These are phyloP conservation scores for Trypanosoma grayi DNA, from an alignment of 208 protist genomes.

Conservation along the genomic window DNA sequence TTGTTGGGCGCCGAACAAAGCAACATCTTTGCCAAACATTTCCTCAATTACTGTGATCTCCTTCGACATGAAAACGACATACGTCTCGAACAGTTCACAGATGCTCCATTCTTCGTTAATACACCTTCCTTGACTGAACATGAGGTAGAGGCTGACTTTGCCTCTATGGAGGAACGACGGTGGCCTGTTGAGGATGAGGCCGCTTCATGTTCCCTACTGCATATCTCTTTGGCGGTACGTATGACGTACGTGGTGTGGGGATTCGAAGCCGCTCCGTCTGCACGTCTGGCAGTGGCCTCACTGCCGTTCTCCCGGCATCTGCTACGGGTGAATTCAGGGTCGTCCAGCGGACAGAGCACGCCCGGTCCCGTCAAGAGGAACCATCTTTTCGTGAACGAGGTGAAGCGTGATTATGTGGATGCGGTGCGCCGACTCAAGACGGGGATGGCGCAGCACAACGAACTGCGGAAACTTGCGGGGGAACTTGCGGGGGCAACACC, in stretches of 20 bases:
- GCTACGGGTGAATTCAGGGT: not conserved
- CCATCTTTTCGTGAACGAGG: constrained; percentile 2
- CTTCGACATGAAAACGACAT: constrained; percentile 65
- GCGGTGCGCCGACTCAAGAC: constrained; percentile 5
- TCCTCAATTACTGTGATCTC: constrained; percentile 62
- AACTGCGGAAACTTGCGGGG: not conserved
- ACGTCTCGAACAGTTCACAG: constrained; percentile 70
- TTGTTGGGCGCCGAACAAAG: constrained; percentile 35
- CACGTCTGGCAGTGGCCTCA: constrained; percentile 6
- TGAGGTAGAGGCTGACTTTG: constrained; percentile 5
- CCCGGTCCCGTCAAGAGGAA: not conserved
- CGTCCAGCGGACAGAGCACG: not conserved
- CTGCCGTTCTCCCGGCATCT: not conserved
- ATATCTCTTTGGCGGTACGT: constrained; percentile 63
- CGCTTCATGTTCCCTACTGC: constrained; percentile 63
- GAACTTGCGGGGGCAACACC: not conserved
- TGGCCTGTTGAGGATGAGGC: constrained; percentile 76
- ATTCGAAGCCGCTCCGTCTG: constrained; percentile 15
- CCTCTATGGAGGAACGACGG: constrained; percentile 1
- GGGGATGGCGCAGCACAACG: constrained; percentile 8
- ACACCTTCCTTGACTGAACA: constrained; percentile 11
- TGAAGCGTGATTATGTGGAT: constrained; percentile 15
- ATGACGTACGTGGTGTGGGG: constrained; percentile 85
- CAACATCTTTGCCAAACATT: constrained; percentile 59
- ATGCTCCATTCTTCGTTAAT: constrained; percentile 72